These are phyloP conservation scores for Tetradesmus obliquus DNA, from an alignment of 139 green algal genomes.

Conservation along the genomic window DNA sequence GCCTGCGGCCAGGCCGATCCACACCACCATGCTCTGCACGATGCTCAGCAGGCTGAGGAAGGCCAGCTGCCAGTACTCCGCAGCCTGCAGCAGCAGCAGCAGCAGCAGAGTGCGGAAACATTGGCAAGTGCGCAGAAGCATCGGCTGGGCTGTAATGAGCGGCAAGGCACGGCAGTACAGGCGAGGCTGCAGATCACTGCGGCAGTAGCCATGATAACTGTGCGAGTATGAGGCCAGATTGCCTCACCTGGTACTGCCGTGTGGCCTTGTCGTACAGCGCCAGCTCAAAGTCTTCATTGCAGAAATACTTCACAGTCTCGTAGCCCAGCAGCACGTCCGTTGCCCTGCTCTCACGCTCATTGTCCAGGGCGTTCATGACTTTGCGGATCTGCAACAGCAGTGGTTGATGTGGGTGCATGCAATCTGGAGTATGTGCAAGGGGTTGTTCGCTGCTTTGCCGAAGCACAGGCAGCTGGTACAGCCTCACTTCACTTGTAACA, in stretches of 20 bases:
- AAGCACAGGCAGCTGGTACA: neutral
- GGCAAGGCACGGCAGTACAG: too few species aligned
- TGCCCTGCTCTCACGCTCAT: slow-evolving; percentile 74
- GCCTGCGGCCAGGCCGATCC: slow-evolving; percentile 60
- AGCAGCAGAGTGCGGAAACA: neutral
- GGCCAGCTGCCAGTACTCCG: slow-evolving; percentile 70
- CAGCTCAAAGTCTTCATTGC: slow-evolving; percentile 80
- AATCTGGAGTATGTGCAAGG: too few species aligned
- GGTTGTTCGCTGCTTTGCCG: too few species aligned
- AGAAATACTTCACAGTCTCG: slow-evolving; percentile 88
- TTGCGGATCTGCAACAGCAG: slow-evolving; percentile 69
- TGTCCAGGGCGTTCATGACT: slow-evolving; percentile 80
- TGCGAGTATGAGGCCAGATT: too few species aligned
- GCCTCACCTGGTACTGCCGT: slow-evolving; percentile 74
- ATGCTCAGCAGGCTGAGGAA: slow-evolving; percentile 53
- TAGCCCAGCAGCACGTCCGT: slow-evolving; percentile 94
- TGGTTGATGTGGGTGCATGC: neutral
- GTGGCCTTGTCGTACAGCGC: slow-evolving; percentile 71
- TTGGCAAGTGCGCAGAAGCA: neutral
- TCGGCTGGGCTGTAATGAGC: too few species aligned
- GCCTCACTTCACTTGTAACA: too few species aligned
- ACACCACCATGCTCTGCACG: slow-evolving; percentile 62
- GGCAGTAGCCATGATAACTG: neutral
- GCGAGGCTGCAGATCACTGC: neutral
- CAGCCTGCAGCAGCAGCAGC: slow-evolving; percentile 47